These are phyloP conservation scores for Fusarium albidum DNA, from an alignment of 2,329 filamentous ascomycete genomes.

Conservation along the genomic window DNA sequence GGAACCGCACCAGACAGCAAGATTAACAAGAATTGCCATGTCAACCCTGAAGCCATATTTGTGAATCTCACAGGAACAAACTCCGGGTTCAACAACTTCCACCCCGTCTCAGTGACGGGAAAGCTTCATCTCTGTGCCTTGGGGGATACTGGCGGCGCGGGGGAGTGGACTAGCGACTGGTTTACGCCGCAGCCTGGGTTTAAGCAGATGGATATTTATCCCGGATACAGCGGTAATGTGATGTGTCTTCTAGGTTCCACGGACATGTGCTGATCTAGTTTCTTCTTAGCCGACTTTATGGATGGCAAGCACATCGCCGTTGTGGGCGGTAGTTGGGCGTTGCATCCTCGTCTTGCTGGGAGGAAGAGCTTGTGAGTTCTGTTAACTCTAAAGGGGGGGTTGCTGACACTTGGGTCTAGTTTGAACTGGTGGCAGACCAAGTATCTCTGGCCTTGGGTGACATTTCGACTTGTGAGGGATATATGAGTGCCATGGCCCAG, in stretches of 20 bases:
- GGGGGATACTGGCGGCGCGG: slow-evolving; percentile 23
- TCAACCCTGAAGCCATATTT: slow-evolving; percentile 5
- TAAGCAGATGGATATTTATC: slow-evolving; percentile 28
- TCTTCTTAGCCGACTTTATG: slow-evolving; percentile 25
- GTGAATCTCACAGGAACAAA: slow-evolving; percentile 11
- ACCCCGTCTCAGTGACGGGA: slow-evolving; percentile 13
- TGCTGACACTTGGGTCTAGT: neutral
- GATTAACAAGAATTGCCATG: slow-evolving; percentile 10
- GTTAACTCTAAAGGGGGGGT: neutral
- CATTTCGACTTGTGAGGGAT: slow-evolving; percentile 18
- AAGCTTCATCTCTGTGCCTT: slow-evolving; percentile 16
- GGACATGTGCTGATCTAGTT: neutral
- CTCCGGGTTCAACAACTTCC: slow-evolving; percentile 18
- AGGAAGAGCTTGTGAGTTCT: slow-evolving; percentile 25
- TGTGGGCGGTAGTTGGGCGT: slow-evolving; percentile 24
- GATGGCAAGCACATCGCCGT: slow-evolving; percentile 19
- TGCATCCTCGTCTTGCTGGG: slow-evolving; percentile 21
- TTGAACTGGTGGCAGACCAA: slow-evolving; percentile 33
- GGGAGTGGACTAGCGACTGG: slow-evolving; percentile 18
- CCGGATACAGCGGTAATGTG: slow-evolving; percentile 21
- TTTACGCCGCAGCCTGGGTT: slow-evolving; percentile 19
- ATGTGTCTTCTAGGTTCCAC: no score
- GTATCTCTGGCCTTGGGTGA: slow-evolving; percentile 27
- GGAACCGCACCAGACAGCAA: slow-evolving; percentile 4
- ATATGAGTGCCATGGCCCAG: no score